Percentiles rank a stretch among this genome's conserved stretches.
Evolutionary conservation across 23 red algal species (phyloP).

Genomic region (Gracilaria domingensis): DNA sequence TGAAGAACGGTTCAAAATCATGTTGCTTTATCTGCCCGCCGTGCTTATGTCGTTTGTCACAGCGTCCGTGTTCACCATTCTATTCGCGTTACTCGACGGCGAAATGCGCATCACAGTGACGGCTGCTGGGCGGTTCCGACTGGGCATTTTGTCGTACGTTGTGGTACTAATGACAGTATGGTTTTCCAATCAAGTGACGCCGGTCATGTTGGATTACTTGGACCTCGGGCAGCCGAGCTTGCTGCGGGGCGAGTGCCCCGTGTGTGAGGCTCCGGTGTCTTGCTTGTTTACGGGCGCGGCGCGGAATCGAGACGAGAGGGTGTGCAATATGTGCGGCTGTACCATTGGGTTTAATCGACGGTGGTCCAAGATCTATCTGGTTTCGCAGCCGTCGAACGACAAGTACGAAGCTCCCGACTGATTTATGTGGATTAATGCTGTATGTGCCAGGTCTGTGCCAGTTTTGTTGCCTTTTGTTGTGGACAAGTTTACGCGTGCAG

Average conservation of each 20-base stretch:
- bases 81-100: slow-evolving; percentile 94
- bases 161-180: slow-evolving; percentile 77
- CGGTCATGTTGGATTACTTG: slow-evolving; percentile 86
- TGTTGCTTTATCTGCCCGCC: slow-evolving; percentile 91
- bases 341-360: slow-evolving; percentile 87
- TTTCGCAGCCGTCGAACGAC: slow-evolving; percentile 67
- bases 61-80: slow-evolving; percentile 70
- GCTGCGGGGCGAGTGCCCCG: slow-evolving; percentile 85
- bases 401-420: slow-evolving; percentile 75
- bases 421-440: background rate
- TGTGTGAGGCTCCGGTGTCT: slow-evolving; percentile 74
- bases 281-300: slow-evolving; percentile 91
- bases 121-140: slow-evolving; percentile 68
- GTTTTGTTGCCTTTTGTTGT: background rate
- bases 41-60: slow-evolving; percentile 83
- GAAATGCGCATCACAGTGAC: slow-evolving; percentile 84
- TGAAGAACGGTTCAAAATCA: slow-evolving; percentile 90
- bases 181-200: slow-evolving; percentile 93
- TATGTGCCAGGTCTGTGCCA: background rate
- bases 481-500: too few species aligned
- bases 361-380: slow-evolving; percentile 88
- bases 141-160: slow-evolving; percentile 75
- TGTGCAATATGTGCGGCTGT: slow-evolving; percentile 75
- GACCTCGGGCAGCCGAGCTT: slow-evolving; percentile 88
- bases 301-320: slow-evolving; percentile 81